These are phyloP conservation scores for Termitomyces sp. DNA, from an alignment of 768 basidiomycete species.

Conservation along the genomic window DNA sequence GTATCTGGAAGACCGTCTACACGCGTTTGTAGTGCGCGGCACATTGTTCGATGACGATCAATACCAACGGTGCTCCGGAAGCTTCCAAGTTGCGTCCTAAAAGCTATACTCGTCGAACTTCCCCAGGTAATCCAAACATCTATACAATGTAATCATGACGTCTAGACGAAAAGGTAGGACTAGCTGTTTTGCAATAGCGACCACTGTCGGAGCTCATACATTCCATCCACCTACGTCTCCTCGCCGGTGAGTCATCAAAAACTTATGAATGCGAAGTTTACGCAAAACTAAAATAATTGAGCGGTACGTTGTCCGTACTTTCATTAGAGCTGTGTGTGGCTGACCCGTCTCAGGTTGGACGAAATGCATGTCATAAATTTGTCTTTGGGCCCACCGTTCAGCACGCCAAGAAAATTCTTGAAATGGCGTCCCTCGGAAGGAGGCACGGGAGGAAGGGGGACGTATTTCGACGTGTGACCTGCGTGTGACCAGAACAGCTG, in stretches of 20 bases:
- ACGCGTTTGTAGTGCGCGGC: background rate
- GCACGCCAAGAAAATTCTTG: background rate
- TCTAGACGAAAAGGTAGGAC: background rate
- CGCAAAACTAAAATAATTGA: background rate
- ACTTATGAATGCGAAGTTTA: background rate
- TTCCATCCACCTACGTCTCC: background rate
- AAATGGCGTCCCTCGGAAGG: too few relatives aligned
- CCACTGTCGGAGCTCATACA: background rate
- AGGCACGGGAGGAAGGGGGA: too few relatives aligned
- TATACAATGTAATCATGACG: background rate
- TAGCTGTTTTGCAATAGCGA: background rate
- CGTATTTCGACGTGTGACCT: too few relatives aligned
- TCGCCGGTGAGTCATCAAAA: background rate
- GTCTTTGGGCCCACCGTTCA: background rate
- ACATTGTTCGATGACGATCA: too few relatives aligned
- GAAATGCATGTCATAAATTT: conserved; percentile 1
- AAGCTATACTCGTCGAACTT: background rate
- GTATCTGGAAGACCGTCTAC: background rate
- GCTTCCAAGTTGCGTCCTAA: background rate
- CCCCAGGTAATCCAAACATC: background rate
- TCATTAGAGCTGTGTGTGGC: too few relatives aligned
- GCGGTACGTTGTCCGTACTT: background rate
- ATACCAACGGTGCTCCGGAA: background rate
- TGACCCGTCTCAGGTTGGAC: background rate
- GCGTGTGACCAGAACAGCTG: too few relatives aligned